Evolutionary conservation across 2,329 filamentous ascomycete genomes (phyloP).

Genomic region (Microdochium paspali): DNA sequence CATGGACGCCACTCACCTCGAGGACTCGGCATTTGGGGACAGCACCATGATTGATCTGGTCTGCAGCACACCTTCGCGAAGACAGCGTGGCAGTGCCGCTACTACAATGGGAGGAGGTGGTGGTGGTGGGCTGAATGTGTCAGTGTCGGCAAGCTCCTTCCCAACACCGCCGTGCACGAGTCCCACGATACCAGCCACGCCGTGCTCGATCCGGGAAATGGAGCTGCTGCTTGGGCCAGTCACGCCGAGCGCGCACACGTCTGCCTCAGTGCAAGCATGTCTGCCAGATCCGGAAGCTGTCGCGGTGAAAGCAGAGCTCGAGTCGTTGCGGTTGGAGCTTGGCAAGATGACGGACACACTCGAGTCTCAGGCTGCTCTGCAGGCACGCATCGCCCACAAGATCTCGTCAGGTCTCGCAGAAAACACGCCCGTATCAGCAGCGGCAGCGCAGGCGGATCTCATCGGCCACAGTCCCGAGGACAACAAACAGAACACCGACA

Average conservation of each 20-base stretch:
- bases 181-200: constrained; percentile 21
- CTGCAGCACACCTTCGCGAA: constrained; percentile 39
- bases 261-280: constrained; percentile 26
- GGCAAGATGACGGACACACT: constrained; percentile 36
- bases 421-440: background rate
- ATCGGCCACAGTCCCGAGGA: constrained; percentile 1
- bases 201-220: constrained; percentile 18
- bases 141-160: constrained; percentile 27
- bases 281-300: constrained; percentile 32
- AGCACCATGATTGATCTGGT: constrained; percentile 38
- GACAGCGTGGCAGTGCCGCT: constrained; percentile 17
- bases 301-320: constrained; percentile 34
- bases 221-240: background rate
- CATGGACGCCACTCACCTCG: constrained; percentile 22
- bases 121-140: background rate
- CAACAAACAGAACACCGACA: constrained; percentile 10
- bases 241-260: background rate
- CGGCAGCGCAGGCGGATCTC: background rate
- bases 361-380: constrained; percentile 34
- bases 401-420: constrained; percentile 3
- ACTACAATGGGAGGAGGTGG: too few relatives aligned
- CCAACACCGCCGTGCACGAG: constrained; percentile 48
- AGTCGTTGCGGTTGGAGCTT: constrained; percentile 37
- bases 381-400: constrained; percentile 18
- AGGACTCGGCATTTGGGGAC: constrained; percentile 34